Evolutionary conservation across 2,329 filamentous ascomycete species (phyloP).

Genomic region (Alternaria sp.): DNA sequence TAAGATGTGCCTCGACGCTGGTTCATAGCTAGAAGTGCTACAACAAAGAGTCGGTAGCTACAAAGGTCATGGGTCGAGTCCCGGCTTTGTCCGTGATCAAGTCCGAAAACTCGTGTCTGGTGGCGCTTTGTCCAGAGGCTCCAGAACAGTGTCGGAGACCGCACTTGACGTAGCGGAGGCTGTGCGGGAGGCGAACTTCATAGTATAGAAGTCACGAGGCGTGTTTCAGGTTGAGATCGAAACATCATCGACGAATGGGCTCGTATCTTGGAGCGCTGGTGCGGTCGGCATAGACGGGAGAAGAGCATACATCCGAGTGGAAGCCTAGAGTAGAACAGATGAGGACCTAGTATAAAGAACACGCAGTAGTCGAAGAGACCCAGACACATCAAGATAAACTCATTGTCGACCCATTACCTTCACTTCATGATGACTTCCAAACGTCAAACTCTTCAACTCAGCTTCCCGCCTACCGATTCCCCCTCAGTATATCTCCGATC

Average conservation of each 20-base stretch:
- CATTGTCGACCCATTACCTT: neutral
- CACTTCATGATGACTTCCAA: neutral
- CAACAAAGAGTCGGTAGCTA: neutral
- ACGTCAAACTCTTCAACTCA: neutral
- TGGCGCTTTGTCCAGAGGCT: neutral
- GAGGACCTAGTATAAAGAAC: too few relatives aligned
- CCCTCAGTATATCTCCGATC: neutral
- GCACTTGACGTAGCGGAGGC: constrained; percentile 21
- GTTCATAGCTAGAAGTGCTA: neutral
- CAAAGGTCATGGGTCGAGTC: neutral
- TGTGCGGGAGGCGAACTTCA: neutral
- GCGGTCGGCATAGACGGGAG: neutral
- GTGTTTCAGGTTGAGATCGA: neutral
- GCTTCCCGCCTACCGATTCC: neutral
- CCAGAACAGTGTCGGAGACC: neutral
- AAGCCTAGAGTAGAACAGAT: neutral
- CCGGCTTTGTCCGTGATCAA: neutral
- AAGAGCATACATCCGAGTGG: neutral
- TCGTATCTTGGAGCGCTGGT: neutral
- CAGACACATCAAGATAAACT: neutral
- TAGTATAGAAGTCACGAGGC: neutral
- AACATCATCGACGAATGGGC: neutral
- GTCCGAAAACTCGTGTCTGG: neutral
- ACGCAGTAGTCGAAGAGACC: neutral
- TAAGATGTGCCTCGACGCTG: neutral